phyloP scores from a whole-genome alignment of 305 asterid genomes.

The Plantago coronopus region DNA sequence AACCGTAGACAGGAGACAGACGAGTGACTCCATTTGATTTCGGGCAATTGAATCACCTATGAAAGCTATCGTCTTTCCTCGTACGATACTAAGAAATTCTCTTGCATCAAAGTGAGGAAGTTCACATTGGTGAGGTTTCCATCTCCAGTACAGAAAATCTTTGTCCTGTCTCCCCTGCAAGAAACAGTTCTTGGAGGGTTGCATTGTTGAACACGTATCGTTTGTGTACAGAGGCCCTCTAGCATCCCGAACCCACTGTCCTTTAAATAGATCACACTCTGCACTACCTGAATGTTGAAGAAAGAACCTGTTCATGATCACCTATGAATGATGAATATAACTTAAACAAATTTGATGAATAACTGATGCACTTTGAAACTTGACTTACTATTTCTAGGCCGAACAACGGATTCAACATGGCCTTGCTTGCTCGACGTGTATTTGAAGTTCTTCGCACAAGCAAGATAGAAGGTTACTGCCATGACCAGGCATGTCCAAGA shows the following conservation, averaged over 20 bases:
- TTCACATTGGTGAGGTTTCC: constrained; percentile 60
- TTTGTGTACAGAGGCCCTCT: constrained; percentile 41
- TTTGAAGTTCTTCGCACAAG: too few relatives aligned
- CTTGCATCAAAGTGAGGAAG: constrained; percentile 43
- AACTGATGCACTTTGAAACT: too few relatives aligned
- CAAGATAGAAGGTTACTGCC: too few relatives aligned
- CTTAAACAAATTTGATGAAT: too few relatives aligned
- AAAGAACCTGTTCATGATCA: too few relatives aligned
- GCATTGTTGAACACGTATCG: constrained; percentile 51
- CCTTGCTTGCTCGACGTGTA: too few relatives aligned
- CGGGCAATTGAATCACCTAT: constrained; percentile 67
- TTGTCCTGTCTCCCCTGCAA: constrained; percentile 51
- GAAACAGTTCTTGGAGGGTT: constrained; percentile 45
- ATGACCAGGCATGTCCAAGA: too few relatives aligned
- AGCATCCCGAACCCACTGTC: constrained; percentile 50
- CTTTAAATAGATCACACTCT: constrained; percentile 47
- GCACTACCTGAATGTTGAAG: constrained; percentile 15
- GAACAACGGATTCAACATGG: too few relatives aligned
- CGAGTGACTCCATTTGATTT: constrained; percentile 77
- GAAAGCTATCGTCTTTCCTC: constrained; percentile 66
- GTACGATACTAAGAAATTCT: constrained; percentile 31
- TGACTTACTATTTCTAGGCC: too few relatives aligned
- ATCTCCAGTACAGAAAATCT: constrained; percentile 63
- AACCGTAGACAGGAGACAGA: constrained; percentile 62
- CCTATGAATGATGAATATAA: too few relatives aligned